Conservation (phyloP, 2,329 filamentous ascomycete genomes). For the Talaromyces sp. region DNA sequence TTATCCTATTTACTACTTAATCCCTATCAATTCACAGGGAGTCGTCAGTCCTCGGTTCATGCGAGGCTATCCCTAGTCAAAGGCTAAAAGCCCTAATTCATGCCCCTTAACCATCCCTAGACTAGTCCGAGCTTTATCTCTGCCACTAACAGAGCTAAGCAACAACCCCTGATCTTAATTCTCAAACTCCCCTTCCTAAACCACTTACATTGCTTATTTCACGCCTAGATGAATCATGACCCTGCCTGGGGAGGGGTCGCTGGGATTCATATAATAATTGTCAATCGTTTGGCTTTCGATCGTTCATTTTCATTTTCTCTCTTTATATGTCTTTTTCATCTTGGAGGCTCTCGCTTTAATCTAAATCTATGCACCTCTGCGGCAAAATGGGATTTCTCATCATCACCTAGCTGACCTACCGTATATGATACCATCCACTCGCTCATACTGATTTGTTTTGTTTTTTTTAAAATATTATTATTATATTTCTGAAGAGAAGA, state of each 20-base stretch:
- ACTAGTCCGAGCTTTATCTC: constrained; percentile 5
- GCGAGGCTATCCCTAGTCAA: background rate
- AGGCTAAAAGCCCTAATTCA: background rate
- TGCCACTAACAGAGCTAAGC: background rate
- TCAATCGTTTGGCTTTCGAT: constrained; percentile 2
- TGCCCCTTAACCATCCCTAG: constrained; percentile 1
- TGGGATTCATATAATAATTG: background rate
- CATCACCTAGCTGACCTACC: no score
- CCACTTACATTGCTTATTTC: background rate
- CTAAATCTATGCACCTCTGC: background rate
- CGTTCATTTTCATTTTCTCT: background rate
- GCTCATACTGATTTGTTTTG: background rate
- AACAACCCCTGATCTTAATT: background rate
- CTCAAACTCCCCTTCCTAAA: background rate
- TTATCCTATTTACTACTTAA: no score
- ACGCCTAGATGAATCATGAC: background rate
- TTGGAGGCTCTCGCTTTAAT: background rate
- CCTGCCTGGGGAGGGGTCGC: background rate
- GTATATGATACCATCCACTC: background rate
- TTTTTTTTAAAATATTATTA: no score
- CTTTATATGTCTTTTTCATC: no score
- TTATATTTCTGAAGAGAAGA: background rate
- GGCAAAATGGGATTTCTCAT: background rate
- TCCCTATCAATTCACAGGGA: background rate
- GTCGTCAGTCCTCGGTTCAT: background rate